A percentile compares a stretch with the other conserved stretches of the same genome.
Evolutionary conservation across 1,139 yeast species (phyloP).

Genomic region (Blastobotrys capitulatus): DNA sequence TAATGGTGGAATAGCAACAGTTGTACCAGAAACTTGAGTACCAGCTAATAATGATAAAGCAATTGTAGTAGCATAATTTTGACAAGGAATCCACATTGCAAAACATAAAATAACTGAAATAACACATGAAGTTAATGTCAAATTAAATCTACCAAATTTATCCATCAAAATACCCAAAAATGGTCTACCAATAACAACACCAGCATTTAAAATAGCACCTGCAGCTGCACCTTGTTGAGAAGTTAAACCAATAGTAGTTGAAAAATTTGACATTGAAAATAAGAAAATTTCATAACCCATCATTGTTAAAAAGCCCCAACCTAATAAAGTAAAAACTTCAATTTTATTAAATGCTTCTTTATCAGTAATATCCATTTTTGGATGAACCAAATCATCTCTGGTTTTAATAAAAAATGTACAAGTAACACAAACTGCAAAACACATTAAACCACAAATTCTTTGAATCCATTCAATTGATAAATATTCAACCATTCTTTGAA

Average conservation of each 20-base stretch:
- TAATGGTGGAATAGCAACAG: conserved; percentile 43
- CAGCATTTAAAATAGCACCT: conserved; percentile 46
- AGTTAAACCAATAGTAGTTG: conserved; percentile 53
- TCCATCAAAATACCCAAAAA: conserved; percentile 48
- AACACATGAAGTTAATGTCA: conserved; percentile 41
- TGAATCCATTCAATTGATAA: conserved; percentile 66
- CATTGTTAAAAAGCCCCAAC: conserved; percentile 54
- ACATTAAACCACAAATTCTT: conserved; percentile 49
- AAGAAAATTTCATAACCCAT: conserved; percentile 56
- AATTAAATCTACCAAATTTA: conserved; percentile 47
- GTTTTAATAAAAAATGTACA: conserved; percentile 44
- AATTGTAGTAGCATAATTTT: conserved; percentile 34
- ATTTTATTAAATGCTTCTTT: conserved; percentile 29
- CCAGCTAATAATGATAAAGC: conserved; percentile 50
- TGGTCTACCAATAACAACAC: conserved; percentile 45
- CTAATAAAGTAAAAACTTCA: conserved; percentile 35
- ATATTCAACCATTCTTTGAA: conserved; percentile 37
- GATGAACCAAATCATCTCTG: conserved; percentile 35
- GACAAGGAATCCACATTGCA: conserved; percentile 50
- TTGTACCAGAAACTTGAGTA: conserved; percentile 42
- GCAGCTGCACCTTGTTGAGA: conserved; percentile 51
- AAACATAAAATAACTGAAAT: conserved; percentile 35
- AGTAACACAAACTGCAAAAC: conserved; percentile 34
- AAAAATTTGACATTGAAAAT: conserved; percentile 58
- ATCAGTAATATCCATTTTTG: conserved; percentile 26